Base-by-base conservation (phyloP, 805 yeast genomes). In the Metschnikowia gelsemii region DNA sequence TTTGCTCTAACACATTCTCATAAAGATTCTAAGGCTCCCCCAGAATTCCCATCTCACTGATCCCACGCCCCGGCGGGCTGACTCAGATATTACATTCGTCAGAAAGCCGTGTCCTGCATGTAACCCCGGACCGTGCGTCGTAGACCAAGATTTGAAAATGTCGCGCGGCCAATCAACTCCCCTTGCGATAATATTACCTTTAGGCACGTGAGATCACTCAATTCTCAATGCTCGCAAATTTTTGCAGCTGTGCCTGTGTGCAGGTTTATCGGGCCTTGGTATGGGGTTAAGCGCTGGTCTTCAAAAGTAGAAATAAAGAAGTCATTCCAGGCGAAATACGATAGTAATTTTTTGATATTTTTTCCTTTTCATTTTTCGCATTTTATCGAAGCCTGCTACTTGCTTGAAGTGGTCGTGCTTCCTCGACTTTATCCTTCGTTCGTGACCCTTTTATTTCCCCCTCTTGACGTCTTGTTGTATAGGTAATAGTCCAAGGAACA, bases 151-250 rank as follows among this genome's bases (percentile, higher is more conserved):
- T n/a, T n/a, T n/a, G n/a, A n/a, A n/a, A n/a, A n/a, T n/a, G n/a
- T 13, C 30, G 14, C 29, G 31, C 28, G 40, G 48, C 55, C 55
- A 51, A 51, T 51, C 32, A 32, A 27, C 34, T 16, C 30, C 27
- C 25, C 27, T 23, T 27, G 38, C 47, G 16, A 42, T 45, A 24
- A 19, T 35, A 51, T 51, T 47, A 51, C 42, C 35, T 23, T 17
- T 8, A 30, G 22, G 42, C 55, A 51, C 55, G 55, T 51, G 55
- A 45, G 55, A 51, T 51, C 37, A 45, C 55, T 49, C 53, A 50
- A 51, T 49, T 23, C 21, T 41, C 42, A 42, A n/a, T n/a, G n/a
- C n/a, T n/a, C n/a, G n/a, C n/a, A 30, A 49, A 49, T 43, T 38
- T 41, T 49, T 46, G 50, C 52, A 43, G 35, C 52, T 38, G 38